Base-by-base conservation (phyloP, 2,329 filamentous ascomycete genomes). In the Macroventuria anomochaeta region DNA sequence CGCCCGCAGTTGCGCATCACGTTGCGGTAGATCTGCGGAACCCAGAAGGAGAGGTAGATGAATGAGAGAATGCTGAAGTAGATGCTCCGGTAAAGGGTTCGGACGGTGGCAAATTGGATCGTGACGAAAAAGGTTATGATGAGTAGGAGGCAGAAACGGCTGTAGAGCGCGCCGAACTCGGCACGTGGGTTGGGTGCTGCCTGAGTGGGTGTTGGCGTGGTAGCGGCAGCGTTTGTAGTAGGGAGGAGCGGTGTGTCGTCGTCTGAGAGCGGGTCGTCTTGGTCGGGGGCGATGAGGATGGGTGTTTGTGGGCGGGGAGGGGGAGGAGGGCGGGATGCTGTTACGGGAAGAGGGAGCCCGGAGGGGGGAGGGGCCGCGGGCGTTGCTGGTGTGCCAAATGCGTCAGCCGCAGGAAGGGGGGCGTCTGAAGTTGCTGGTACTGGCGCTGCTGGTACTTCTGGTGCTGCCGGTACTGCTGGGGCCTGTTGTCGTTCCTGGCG, bases 21-120 rank as follows among this genome's bases (percentile, higher is more conserved):
- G 72, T 99, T 99, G 58, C 95, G 90, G 69, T 89, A 85, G 62
- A 97, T 96, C 73, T 99, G 95, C 0, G 95, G 93, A 0, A 87
- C 71, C 93, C 93, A 97, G 70, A 97, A 88, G 17, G 93, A 96
- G 37, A 97, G 84, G 71, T 97, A 97, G 46, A 83, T 61, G 64
- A 93, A 85, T 2, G 85, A 82, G 18, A 96, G 77, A 2, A 81
- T 59, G 69, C 93, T 81, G 57, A 81, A 80, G 71, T 86, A 88
- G 34, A 80, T 70, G 2, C 78, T 78, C 20, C 82, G 80, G 2
- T 83, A 68, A 1, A 76, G 75, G 3, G 77, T 74, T 57, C 85
- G 84, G 75, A 84, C 84, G 1, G 83, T 79, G 25, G 81, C 79
- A 18, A 84, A 82, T 71, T 85, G 84, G 5, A 86, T 76, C 5